A percentile compares a stretch with the other conserved stretches of the same genome.
Evolutionary conservation across 2,329 filamentous ascomycete species (phyloP).

Genomic region (Orbilia ellipsospora): DNA sequence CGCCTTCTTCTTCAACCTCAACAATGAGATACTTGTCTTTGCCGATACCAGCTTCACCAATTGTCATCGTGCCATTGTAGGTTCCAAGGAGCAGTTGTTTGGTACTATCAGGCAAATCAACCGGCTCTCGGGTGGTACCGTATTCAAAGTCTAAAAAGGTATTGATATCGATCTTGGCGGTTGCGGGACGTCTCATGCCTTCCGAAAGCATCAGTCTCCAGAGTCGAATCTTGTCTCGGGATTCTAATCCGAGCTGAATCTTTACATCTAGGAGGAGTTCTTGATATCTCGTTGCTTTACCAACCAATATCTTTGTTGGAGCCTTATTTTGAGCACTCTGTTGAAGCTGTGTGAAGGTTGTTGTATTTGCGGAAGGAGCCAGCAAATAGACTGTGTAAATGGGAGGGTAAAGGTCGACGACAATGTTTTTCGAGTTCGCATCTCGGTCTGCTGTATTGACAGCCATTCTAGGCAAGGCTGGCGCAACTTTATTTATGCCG

Average conservation of each 20-base stretch:
- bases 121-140: constrained; percentile 62
- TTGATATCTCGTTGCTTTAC: constrained; percentile 75
- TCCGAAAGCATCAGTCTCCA: constrained; percentile 70
- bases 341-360: constrained; percentile 69
- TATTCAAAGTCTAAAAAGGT: constrained; percentile 32
- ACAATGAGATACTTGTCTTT: constrained; percentile 56
- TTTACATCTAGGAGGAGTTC: constrained; percentile 83
- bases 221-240: constrained; percentile 78
- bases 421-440: constrained; percentile 71
- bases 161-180: constrained; percentile 60
- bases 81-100: constrained; percentile 71
- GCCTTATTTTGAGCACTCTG: constrained; percentile 72
- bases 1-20: constrained; percentile 48
- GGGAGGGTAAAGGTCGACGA: constrained; percentile 86
- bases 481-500: constrained; percentile 75
- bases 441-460: constrained; percentile 77
- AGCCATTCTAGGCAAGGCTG: constrained; percentile 78
- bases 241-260: constrained; percentile 72
- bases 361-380: constrained; percentile 67
- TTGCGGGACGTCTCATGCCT: constrained; percentile 64
- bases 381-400: constrained; percentile 87
- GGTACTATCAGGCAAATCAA: constrained; percentile 55
- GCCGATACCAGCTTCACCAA: constrained; percentile 60
- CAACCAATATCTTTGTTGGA: constrained; percentile 76
- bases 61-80: constrained; percentile 63